phyloP scores from a whole-genome alignment of 2,329 filamentous ascomycete genomes.

The Exophiala oligosperma region DNA sequence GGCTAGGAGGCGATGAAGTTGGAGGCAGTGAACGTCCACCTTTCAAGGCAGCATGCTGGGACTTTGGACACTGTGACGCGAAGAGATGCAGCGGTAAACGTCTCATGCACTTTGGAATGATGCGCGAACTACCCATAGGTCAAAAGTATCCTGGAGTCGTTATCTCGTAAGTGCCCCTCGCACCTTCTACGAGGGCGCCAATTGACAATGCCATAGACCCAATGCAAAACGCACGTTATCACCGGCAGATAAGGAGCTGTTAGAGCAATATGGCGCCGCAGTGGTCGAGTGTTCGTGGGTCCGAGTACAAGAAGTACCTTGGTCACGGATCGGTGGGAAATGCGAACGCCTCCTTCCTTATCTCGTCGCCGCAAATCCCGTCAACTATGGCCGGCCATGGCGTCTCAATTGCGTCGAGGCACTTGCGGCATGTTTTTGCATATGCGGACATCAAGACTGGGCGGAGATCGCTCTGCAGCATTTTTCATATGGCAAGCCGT shows the following conservation, averaged over 20 bases:
- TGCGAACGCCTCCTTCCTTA: constrained; percentile 91
- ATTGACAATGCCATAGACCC: constrained; percentile 49
- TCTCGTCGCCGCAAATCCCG: constrained; percentile 91
- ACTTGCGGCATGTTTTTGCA: constrained; percentile 86
- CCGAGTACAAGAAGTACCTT: constrained; percentile 85
- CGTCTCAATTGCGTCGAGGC: constrained; percentile 94
- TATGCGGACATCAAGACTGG: constrained; percentile 91
- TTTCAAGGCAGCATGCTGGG: constrained; percentile 97
- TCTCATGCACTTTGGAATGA: constrained; percentile 85
- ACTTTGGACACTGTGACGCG: constrained; percentile 94
- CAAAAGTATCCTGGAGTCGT: constrained; percentile 91
- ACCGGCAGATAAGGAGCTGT: constrained; percentile 74
- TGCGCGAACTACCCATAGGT: constrained; percentile 88
- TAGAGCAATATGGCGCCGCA: constrained; percentile 87
- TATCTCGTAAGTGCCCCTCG: constrained; percentile 61
- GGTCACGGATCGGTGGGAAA: constrained; percentile 86
- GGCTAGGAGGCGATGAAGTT: constrained; percentile 43
- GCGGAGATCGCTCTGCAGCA: constrained; percentile 77
- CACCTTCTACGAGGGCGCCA: background rate
- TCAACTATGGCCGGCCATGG: constrained; percentile 97
- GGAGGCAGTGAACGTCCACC: constrained; percentile 40
- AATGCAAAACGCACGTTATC: constrained; percentile 87
- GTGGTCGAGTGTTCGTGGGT: constrained; percentile 99
- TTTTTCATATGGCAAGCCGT: constrained; percentile 85
- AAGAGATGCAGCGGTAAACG: constrained; percentile 96